Conservation (phyloP, 345 rosid species). For the Isatis tinctoria region DNA sequence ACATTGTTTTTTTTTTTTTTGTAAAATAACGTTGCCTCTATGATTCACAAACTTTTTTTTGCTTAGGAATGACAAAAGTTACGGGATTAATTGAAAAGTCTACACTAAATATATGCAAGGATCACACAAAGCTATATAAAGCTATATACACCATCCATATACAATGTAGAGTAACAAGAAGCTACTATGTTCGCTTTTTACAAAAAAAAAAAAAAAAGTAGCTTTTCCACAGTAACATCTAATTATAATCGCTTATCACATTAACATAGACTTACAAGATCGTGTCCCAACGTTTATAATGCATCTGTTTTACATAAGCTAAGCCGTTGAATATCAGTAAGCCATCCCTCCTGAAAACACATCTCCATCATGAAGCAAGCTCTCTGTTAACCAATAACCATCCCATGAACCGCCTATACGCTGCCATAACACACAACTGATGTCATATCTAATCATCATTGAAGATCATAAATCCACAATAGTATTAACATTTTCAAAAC, state of each 20-base stretch:
- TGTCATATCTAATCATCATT: background rate
- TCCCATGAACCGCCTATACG: slow-evolving; percentile 91
- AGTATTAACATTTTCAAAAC: background rate
- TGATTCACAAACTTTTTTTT: background rate
- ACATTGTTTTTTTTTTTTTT: background rate
- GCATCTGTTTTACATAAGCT: background rate
- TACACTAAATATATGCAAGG: background rate
- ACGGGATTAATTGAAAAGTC: background rate
- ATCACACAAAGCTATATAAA: background rate
- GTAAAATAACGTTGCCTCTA: background rate
- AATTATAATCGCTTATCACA: background rate
- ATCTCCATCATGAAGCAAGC: slow-evolving; percentile 82
- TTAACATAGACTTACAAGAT: slow-evolving; percentile 8
- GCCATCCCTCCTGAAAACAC: slow-evolving; percentile 84
- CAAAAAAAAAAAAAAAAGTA: too few relatives aligned
- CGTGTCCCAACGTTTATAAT: background rate
- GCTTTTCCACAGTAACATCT: background rate
- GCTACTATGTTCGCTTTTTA: background rate
- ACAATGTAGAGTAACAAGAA: background rate
- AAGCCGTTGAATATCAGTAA: slow-evolving; percentile 41
- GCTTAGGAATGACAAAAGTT: background rate
- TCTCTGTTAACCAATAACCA: slow-evolving; percentile 95
- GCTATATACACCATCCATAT: background rate
- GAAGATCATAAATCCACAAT: background rate
- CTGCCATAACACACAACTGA: slow-evolving; percentile 35